Evolutionary conservation across 2,329 filamentous ascomycete genomes (phyloP).

Genomic region (Fusarium dlaminii): DNA sequence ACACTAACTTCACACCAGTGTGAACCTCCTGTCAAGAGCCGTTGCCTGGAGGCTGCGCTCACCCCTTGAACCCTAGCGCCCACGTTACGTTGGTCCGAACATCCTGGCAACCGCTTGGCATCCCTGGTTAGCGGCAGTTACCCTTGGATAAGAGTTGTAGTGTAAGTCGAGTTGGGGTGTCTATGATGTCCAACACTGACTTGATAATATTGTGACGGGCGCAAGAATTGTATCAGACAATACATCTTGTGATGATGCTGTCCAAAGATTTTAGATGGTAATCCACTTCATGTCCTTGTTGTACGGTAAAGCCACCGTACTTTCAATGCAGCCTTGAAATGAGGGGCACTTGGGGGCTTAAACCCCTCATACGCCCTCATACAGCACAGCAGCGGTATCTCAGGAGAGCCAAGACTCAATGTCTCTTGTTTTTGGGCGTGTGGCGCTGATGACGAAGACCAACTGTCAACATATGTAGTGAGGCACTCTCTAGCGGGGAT

Average conservation of each 20-base stretch:
- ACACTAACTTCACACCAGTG: constrained; percentile 19
- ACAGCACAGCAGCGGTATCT: constrained; percentile 24
- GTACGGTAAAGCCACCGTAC: background rate
- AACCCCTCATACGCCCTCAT: constrained; percentile 30
- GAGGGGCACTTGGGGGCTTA: constrained; percentile 10
- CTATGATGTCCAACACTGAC: constrained; percentile 1
- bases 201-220: background rate
- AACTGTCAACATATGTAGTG: constrained; percentile 4
- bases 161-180: constrained; percentile 25
- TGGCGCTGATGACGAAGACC: constrained; percentile 12
- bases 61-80: constrained; percentile 27
- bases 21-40: background rate
- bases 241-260: background rate
- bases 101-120: constrained; percentile 33
- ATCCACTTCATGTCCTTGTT: background rate
- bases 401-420: constrained; percentile 29
- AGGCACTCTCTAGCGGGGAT: constrained; percentile 14
- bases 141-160: constrained; percentile 12
- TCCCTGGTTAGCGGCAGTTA: constrained; percentile 30
- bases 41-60: background rate
- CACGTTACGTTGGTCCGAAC: constrained; percentile 40
- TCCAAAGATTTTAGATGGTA: background rate
- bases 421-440: constrained; percentile 23
- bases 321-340: constrained; percentile 20
- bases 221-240: background rate